Conservation (phyloP, 768 basidiomycete species). For the Tricholoma furcatifolium region DNA sequence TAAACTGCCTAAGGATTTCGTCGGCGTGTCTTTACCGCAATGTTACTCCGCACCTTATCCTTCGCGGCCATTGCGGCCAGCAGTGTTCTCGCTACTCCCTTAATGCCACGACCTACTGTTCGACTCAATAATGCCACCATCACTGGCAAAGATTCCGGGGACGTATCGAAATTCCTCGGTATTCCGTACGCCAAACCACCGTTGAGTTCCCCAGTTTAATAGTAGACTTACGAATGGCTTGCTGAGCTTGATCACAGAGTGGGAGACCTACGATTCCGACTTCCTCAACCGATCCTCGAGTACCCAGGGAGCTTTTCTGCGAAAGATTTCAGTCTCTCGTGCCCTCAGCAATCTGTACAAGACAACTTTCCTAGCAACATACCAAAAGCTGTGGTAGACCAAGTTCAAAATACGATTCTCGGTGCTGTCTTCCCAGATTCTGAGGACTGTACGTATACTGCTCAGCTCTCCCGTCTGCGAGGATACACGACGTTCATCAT, state of each 20-base stretch:
- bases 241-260: conserved; percentile 21
- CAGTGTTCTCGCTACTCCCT: conserved; percentile 17
- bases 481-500: not conserved
- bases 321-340: conserved; percentile 40
- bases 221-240: not conserved
- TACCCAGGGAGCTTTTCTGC: conserved; percentile 38
- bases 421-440: conserved; percentile 28
- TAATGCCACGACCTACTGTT: conserved; percentile 30
- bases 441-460: conserved; percentile 41
- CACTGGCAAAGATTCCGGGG: conserved; percentile 34
- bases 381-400: conserved; percentile 31
- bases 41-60: not conserved
- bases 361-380: conserved; percentile 35
- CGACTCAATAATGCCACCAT: conserved; percentile 44
- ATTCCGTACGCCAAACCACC: conserved; percentile 58
- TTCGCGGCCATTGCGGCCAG: not conserved
- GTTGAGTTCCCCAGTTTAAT: conserved; percentile 30
- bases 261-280: conserved; percentile 38
- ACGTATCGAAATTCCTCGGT: conserved; percentile 42
- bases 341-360: conserved; percentile 42
- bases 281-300: conserved; percentile 35
- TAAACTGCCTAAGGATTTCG: not conserved
- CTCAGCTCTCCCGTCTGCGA: not conserved
- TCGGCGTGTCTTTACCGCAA: not conserved
- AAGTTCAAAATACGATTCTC: conserved; percentile 30